Conservation (phyloP, 768 basidiomycete genomes). For the Russula foetens region DNA sequence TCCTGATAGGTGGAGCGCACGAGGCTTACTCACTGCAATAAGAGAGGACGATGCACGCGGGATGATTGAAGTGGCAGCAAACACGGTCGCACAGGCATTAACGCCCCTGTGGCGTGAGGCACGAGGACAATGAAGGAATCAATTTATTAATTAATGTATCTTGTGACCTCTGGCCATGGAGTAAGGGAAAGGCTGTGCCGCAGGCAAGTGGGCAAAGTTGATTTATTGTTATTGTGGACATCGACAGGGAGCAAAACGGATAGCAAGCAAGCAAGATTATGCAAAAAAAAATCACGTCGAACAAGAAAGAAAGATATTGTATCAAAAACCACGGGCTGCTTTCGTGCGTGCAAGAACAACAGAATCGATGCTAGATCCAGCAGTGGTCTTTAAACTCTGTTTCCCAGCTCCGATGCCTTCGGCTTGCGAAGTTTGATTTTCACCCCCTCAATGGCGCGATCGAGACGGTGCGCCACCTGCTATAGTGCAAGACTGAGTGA, state of each 20-base stretch:
- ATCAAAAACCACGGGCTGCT: neutral
- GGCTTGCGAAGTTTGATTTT: conserved; percentile 10
- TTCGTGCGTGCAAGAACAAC: neutral
- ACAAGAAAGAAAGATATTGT: neutral
- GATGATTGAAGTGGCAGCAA: conserved; percentile 60
- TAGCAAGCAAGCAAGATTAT: neutral
- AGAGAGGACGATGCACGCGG: conserved; percentile 48
- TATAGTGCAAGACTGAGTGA: neutral
- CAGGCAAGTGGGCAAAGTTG: neutral
- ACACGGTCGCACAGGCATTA: conserved; percentile 64
- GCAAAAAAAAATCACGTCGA: neutral
- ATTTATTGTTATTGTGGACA: neutral
- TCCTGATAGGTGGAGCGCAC: conserved; percentile 70
- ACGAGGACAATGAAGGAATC: conserved; percentile 24
- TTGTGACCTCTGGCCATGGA: neutral
- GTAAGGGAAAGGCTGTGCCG: neutral
- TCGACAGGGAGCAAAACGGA: neutral
- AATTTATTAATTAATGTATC: conserved; percentile 2
- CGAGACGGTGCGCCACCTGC: neutral
- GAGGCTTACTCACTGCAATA: conserved; percentile 52
- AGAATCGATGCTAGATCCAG: neutral
- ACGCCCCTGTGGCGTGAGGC: conserved; percentile 57
- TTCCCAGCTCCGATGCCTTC: neutral
- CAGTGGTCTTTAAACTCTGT: neutral
- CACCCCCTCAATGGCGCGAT: conserved; percentile 2